phyloP scores from a whole-genome alignment of 257 asterid genomes.

The Datura wrightii region DNA sequence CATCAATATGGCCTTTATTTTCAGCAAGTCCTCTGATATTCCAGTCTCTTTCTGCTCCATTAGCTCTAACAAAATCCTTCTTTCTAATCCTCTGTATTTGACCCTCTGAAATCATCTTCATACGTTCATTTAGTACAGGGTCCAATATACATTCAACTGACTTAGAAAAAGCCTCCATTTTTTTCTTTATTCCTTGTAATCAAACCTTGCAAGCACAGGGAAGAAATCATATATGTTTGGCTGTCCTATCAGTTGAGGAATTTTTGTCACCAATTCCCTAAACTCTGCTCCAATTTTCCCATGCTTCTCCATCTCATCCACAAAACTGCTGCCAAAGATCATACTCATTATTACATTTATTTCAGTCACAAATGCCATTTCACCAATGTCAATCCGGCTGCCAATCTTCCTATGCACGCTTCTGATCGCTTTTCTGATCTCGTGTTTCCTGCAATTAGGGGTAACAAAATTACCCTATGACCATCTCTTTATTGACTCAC shows the following conservation, averaged over 20 bases:
- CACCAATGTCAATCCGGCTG: constrained; percentile 32
- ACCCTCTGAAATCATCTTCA: constrained; percentile 22
- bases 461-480: too few species aligned
- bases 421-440: constrained; percentile 36
- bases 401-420: constrained; percentile 34
- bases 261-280: constrained; percentile 21
- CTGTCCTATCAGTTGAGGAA: constrained; percentile 29
- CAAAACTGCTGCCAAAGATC: constrained; percentile 47
- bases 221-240: constrained; percentile 58
- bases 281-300: constrained; percentile 39
- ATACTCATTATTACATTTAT: constrained; percentile 41
- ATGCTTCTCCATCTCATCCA: neutral
- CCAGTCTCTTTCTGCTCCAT: constrained; percentile 37
- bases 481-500: too few species aligned
- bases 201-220: constrained; percentile 47
- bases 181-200: constrained; percentile 46
- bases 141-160: constrained; percentile 41
- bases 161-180: constrained; percentile 33
- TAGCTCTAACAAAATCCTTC: constrained; percentile 45
- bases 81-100: neutral
- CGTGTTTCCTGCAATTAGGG: too few species aligned
- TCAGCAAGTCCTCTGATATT: constrained; percentile 30
- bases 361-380: constrained; percentile 38
- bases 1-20: constrained; percentile 10
- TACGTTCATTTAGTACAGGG: constrained; percentile 21